Evolutionary conservation across 805 yeast genomes (phyloP), one percentile per base, ranked within the genome.

Genomic region (Metschnikowia picachoensis): DNA sequence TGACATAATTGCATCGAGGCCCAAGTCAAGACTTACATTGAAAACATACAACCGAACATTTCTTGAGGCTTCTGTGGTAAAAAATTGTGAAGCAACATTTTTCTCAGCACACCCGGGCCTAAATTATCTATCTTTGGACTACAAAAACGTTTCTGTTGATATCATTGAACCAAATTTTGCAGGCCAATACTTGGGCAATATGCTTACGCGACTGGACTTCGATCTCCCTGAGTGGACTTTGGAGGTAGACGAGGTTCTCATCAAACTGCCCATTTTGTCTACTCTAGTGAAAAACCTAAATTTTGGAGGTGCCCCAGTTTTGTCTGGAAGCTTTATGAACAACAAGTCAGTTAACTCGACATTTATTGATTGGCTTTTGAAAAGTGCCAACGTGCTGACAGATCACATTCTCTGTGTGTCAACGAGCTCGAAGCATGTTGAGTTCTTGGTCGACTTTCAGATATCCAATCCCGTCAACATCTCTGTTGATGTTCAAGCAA

Each of bases 61-160:
- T 20, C 37, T 46, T 4, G 38, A 42, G 34, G 46, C 38, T 10
- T 35, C 17, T 34, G 33, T 41, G 4, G 28, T 27, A 8, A 44
- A 46, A 42, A 30, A 31, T 11, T 35, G 44, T 10, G 29, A 31
- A 8, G 17, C 29, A 12, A 3, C 25, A 9, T 27, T 36, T n/a
- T n/a, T 12, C 13, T 14, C 30, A 3, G 28, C 16, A 9, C 16
- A 30, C 6, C 66, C 75, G 25, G 67, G 52, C 0, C 73, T 65
- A 12, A 74, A 68, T 1, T 73, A 69, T 5, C 62, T 67, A 10
- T 74, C 74, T 50, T 68, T 74, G 45, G 70, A 70, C 2, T 70
- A 49, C 4, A 71, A 73, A 56, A 70, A 68, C 2, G 73, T 65
- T 12, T 70, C 67, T 12, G 74, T 69, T 5, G 72, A 59, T 7